Conservation (phyloP, 306 rosid genomes). For the Alnus glutinosa region DNA sequence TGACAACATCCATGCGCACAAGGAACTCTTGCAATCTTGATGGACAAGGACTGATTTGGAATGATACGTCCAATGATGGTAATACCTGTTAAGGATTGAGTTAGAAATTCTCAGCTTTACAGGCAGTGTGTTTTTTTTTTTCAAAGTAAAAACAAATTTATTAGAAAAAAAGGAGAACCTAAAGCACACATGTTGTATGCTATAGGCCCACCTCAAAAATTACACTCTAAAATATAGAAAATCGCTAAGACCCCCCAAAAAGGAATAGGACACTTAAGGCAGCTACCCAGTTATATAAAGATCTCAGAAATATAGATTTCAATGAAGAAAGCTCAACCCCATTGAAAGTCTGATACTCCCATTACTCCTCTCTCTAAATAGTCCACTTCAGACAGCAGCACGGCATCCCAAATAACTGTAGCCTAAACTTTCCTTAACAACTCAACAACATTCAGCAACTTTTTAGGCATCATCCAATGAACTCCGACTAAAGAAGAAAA, state of each 20-base stretch:
- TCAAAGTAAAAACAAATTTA: not conserved
- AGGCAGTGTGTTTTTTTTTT: too few species aligned
- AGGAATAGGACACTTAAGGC: not conserved
- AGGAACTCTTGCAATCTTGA: slow-evolving; percentile 84
- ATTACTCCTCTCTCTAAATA: not conserved
- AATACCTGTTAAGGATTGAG: slow-evolving; percentile 56
- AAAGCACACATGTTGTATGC: not conserved
- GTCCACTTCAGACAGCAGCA: not conserved
- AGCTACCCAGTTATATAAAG: not conserved
- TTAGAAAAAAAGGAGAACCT: not conserved
- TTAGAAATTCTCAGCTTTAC: slow-evolving; percentile 1
- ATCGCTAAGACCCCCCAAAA: not conserved
- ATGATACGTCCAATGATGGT: slow-evolving; percentile 85
- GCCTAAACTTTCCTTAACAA: not conserved
- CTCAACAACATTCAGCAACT: not conserved
- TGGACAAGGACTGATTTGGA: slow-evolving; percentile 83
- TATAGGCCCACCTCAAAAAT: not conserved
- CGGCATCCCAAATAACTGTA: not conserved
- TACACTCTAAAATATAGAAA: not conserved
- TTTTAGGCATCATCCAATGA: not conserved
- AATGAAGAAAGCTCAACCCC: not conserved
- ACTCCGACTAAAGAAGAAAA: not conserved
- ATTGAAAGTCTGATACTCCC: not conserved
- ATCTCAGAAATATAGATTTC: not conserved
- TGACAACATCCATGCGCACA: slow-evolving; percentile 80